Evolutionary conservation across 495 filamentous ascomycete genomes (phyloP).

Genomic region (Aspergillus cristatus): DNA sequence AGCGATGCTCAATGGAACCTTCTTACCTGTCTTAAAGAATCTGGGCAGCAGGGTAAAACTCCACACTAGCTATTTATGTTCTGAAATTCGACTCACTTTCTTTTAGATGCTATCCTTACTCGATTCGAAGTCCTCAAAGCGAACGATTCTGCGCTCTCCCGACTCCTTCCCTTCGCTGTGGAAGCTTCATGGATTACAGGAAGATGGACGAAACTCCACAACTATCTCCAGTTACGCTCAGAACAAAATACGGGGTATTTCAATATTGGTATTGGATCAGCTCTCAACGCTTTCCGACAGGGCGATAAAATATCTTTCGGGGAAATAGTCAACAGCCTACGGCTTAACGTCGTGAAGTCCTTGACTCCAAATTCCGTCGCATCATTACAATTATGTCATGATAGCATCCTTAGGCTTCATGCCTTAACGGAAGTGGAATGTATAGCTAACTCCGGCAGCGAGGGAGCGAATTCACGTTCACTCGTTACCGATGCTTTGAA

Average conservation of each 20-base stretch:
- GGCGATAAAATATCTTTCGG: slow-evolving; percentile 46
- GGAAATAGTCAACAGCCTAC: slow-evolving; percentile 50
- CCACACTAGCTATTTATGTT: neutral
- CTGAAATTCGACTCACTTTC: slow-evolving; percentile 9
- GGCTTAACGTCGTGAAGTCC: slow-evolving; percentile 60
- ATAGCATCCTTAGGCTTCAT: slow-evolving; percentile 74
- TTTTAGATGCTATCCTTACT: slow-evolving; percentile 67
- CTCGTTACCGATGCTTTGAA: slow-evolving; percentile 51
- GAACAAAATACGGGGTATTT: slow-evolving; percentile 58
- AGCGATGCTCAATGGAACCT: slow-evolving; percentile 71
- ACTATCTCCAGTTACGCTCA: slow-evolving; percentile 49
- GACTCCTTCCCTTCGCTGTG: slow-evolving; percentile 66
- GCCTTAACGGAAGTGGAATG: slow-evolving; percentile 78
- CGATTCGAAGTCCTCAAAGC: slow-evolving; percentile 68
- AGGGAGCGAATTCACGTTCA: slow-evolving; percentile 19
- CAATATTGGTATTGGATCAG: slow-evolving; percentile 68
- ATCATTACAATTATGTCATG: slow-evolving; percentile 74
- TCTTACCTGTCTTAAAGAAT: slow-evolving; percentile 82
- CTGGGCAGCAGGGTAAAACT: slow-evolving; percentile 71
- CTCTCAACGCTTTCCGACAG: slow-evolving; percentile 56
- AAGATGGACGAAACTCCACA: slow-evolving; percentile 66
- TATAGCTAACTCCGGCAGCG: slow-evolving; percentile 47
- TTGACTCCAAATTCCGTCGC: slow-evolving; percentile 64
- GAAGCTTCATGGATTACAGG: slow-evolving; percentile 88
- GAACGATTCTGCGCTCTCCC: slow-evolving; percentile 41